Evolutionary conservation across 2,329 filamentous ascomycete genomes (phyloP).

Genomic region (Pseudogymnoascus sp.): DNA sequence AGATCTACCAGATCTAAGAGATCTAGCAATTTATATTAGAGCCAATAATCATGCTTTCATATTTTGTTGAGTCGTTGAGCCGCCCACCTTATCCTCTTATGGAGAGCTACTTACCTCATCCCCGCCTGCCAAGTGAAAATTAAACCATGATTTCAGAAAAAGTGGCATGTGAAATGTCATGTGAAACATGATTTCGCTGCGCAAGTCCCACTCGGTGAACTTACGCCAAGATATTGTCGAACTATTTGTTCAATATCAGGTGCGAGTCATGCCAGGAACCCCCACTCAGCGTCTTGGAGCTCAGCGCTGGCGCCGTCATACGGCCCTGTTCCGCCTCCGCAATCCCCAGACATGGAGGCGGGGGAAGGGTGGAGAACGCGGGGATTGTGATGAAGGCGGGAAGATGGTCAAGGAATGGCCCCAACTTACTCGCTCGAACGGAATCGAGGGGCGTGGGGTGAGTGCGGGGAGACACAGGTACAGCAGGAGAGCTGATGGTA

Average conservation of each 20-base stretch:
- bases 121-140: not conserved
- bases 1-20: not conserved
- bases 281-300: not conserved
- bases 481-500: not conserved
- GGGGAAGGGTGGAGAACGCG: not conserved
- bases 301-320: not conserved
- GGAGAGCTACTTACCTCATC: not conserved
- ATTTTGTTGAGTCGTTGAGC: not conserved
- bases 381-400: not conserved
- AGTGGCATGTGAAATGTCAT: not conserved
- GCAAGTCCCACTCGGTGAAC: not conserved
- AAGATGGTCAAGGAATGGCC: not conserved
- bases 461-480: not conserved
- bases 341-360: conserved; percentile 2
- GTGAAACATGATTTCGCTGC: not conserved
- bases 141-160: not conserved
- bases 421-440: not conserved
- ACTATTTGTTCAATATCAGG: not conserved
- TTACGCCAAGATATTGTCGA: not conserved
- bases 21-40: not conserved
- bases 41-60: not conserved
- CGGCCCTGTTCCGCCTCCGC: not conserved
- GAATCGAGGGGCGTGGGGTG: not conserved
- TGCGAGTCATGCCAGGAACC: not conserved
- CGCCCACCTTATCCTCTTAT: not conserved